Base-by-base conservation (phyloP, 2,329 filamentous ascomycete species). In the Xylariaceae sp. region DNA sequence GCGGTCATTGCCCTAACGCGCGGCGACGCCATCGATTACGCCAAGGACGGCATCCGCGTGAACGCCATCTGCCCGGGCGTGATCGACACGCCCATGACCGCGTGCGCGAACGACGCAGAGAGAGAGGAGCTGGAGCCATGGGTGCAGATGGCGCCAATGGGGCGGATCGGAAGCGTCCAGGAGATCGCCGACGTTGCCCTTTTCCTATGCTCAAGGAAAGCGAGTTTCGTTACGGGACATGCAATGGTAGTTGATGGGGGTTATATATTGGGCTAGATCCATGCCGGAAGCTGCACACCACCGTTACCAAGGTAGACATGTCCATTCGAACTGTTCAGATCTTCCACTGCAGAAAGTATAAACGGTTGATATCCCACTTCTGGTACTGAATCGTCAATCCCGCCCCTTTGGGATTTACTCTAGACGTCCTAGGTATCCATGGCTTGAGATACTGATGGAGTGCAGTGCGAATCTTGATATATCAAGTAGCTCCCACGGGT, bases 1-100 rank as follows among this genome's bases (percentile, higher is more conserved):
- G 78, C 76, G 0, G 68, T 81, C 2, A 72, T 81, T 37, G 74
- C 71, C 17, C 69, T 81, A 69, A 81, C 78, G 0, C 64, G 70
- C 4, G 64, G 72, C 0, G 76, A 78, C 48, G 75, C 74, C 2
- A 76, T 78, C 16, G 72, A 81, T 48, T 79, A 79, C 51, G 72
- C 75, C 0, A 42, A 39, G n/a, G 61, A 67, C 29, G 56, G 54
- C 1, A 65, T 68, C 35, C 53, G 65, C 12, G 52, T 67, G 16
- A 68, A 66, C 37, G 64, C 61, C 37, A 61, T 66, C 7, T 65
- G 62, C 33, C 64, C 71, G 0, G 71, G 68, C 2, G 56, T 71
- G 1, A 67, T 74, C 32, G 66, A 67, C 28, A 74, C 71, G 3
- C 68, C 68, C 0, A 67, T 74, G 63, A 70, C 68, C 3, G 69